These are phyloP conservation scores for Wickerhamomyces sydowiorum DNA, from an alignment of 805 yeast species.

Conservation along the genomic window DNA sequence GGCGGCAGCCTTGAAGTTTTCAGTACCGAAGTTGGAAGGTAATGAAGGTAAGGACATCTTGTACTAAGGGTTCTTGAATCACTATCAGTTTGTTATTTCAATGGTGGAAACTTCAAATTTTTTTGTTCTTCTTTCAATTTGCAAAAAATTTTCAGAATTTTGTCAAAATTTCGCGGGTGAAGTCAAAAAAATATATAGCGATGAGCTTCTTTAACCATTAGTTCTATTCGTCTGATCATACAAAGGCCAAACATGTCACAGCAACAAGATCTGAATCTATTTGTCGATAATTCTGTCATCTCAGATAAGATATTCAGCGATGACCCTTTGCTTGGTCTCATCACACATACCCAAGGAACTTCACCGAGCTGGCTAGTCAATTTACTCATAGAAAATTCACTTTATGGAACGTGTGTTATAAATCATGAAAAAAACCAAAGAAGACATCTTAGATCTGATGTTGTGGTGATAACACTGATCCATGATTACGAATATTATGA, in stretches of 20 bases:
- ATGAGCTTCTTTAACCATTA: background rate
- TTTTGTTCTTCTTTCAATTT: background rate
- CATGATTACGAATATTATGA: conserved; percentile 25
- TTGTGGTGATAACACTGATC: conserved; percentile 29
- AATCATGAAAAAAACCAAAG: conserved; percentile 13
- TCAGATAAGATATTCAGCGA: conserved; percentile 17
- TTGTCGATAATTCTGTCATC: conserved; percentile 42
- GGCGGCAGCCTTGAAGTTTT: conserved; percentile 42
- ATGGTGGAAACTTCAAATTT: background rate
- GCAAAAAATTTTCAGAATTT: background rate
- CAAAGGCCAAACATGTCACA: conserved; percentile 35
- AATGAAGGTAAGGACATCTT: conserved; percentile 42
- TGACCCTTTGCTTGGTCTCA: conserved; percentile 22
- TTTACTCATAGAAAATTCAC: conserved; percentile 45
- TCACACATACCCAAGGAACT: conserved; percentile 45
- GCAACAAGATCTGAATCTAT: conserved; percentile 54
- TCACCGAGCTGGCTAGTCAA: conserved; percentile 59
- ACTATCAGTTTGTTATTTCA: background rate
- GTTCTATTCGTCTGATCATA: too few relatives aligned
- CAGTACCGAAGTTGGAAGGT: conserved; percentile 48
- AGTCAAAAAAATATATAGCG: background rate
- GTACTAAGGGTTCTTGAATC: background rate
- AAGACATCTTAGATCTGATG: conserved; percentile 16
- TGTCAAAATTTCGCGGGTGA: background rate
- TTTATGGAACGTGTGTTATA: conserved; percentile 19